Percentiles rank a stretch among this genome's conserved stretches.
Conservation (phyloP, 345 rosid genomes). For the Ceriops decandra region DNA sequence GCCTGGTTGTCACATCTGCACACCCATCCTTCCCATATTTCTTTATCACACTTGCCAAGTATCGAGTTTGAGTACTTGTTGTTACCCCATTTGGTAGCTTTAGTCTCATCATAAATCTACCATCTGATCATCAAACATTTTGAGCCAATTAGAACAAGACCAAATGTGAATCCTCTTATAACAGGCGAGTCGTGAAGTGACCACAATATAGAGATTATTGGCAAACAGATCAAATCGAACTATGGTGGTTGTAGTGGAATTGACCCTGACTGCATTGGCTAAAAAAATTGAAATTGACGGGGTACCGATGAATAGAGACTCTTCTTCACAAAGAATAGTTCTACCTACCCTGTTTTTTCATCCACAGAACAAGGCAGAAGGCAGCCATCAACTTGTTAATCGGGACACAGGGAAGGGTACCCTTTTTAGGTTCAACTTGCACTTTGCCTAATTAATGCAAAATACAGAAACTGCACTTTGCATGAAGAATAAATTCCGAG, state of each 20-base stretch:
- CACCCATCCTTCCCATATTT: conserved; percentile 94
- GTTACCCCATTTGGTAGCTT: conserved; percentile 96
- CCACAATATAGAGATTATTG: not conserved
- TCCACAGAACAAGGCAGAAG: too few species aligned
- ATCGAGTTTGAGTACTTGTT: conserved; percentile 79
- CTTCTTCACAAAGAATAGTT: not conserved
- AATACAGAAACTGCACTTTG: too few species aligned
- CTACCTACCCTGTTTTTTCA: not conserved
- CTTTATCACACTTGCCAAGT: conserved; percentile 76
- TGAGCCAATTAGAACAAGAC: not conserved
- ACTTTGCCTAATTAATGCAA: too few species aligned
- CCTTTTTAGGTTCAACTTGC: too few species aligned
- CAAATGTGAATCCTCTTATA: not conserved
- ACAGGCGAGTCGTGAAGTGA: too few species aligned
- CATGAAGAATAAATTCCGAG: not conserved
- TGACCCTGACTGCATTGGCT: not conserved
- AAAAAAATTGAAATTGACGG: not conserved
- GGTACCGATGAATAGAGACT: not conserved
- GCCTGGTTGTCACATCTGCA: conserved; percentile 89
- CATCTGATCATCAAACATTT: conserved; percentile 47
- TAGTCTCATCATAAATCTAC: conserved; percentile 95
- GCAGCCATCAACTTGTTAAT: too few species aligned
- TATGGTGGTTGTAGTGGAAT: not conserved
- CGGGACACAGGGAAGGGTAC: too few species aligned
- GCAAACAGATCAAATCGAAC: conserved; percentile 1